Conservation (phyloP, 2,329 filamentous ascomycete species). For the Aspergillus sp. region DNA sequence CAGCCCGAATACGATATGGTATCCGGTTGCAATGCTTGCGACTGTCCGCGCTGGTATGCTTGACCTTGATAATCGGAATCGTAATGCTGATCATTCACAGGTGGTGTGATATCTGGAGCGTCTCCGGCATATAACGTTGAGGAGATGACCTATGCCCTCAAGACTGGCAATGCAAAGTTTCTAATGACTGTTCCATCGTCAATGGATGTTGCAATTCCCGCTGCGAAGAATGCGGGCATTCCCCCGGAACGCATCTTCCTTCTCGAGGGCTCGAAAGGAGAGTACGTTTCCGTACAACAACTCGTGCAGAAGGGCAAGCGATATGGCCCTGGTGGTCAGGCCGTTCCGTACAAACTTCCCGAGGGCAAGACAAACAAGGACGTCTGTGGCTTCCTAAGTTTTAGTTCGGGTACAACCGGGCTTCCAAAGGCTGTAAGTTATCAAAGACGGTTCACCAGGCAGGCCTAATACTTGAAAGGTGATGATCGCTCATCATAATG, state of each 20-base stretch:
- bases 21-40: slow-evolving; percentile 63
- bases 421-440: slow-evolving; percentile 46
- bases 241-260: slow-evolving; percentile 54
- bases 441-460: too few relatives aligned
- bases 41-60: slow-evolving; percentile 50
- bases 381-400: slow-evolving; percentile 54
- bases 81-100: slow-evolving; percentile 1
- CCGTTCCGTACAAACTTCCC: slow-evolving; percentile 51
- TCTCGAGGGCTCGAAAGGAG: slow-evolving; percentile 55
- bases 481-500: slow-evolving; percentile 56
- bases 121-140: slow-evolving; percentile 66
- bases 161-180: slow-evolving; percentile 57
- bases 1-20: slow-evolving; percentile 66
- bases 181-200: slow-evolving; percentile 58
- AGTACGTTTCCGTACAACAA: slow-evolving; percentile 47
- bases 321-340: slow-evolving; percentile 45
- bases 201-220: slow-evolving; percentile 55
- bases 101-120: slow-evolving; percentile 60
- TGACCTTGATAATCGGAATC: not conserved
- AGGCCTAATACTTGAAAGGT: slow-evolving; percentile 28
- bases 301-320: slow-evolving; percentile 32
- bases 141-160: slow-evolving; percentile 66
- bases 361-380: slow-evolving; percentile 57
- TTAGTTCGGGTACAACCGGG: slow-evolving; percentile 52
- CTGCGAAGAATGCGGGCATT: slow-evolving; percentile 56